Evolutionary conservation across 139 green algal genomes (phyloP).

Genomic region (Tetradesmus obliquus): DNA sequence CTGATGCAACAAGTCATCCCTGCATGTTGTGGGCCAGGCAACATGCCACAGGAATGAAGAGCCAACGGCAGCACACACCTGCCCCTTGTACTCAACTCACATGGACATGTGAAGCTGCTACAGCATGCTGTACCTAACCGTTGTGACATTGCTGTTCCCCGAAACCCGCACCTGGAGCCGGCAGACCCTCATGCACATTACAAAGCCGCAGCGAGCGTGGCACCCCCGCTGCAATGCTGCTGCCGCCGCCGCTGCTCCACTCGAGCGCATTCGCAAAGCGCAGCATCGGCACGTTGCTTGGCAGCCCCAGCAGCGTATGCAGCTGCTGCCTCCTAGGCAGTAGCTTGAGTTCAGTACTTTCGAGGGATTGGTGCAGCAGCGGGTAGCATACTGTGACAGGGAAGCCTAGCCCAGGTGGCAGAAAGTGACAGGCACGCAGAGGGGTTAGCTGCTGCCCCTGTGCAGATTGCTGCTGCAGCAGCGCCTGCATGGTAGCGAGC

Average conservation of each 20-base stretch:
- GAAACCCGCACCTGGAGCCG: constrained; percentile 38
- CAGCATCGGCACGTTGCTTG: constrained; percentile 80
- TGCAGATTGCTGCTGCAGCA: background rate
- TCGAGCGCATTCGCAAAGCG: constrained; percentile 71
- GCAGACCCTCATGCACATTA: constrained; percentile 82
- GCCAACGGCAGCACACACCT: no score
- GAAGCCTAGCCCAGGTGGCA: constrained; percentile 45
- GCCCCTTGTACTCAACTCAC: no score
- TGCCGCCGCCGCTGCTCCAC: constrained; percentile 11
- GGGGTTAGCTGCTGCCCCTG: background rate
- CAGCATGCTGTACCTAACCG: no score
- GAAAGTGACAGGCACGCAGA: constrained; percentile 21
- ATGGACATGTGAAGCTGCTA: background rate
- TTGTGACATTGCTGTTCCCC: background rate
- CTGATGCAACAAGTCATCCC: no score
- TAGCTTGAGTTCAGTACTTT: constrained; percentile 59
- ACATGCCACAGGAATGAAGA: no score
- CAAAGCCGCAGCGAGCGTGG: constrained; percentile 52
- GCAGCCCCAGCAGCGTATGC: constrained; percentile 79
- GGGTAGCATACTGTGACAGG: constrained; percentile 71
- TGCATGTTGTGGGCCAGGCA: no score
- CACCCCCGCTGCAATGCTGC: background rate
- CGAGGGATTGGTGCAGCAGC: constrained; percentile 24
- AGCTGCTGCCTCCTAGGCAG: constrained; percentile 48
- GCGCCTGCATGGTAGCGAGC: constrained; percentile 6